Evolutionary conservation across 2,329 filamentous ascomycete species (phyloP).

Genomic region (Alternaria novae-zelandiae): DNA sequence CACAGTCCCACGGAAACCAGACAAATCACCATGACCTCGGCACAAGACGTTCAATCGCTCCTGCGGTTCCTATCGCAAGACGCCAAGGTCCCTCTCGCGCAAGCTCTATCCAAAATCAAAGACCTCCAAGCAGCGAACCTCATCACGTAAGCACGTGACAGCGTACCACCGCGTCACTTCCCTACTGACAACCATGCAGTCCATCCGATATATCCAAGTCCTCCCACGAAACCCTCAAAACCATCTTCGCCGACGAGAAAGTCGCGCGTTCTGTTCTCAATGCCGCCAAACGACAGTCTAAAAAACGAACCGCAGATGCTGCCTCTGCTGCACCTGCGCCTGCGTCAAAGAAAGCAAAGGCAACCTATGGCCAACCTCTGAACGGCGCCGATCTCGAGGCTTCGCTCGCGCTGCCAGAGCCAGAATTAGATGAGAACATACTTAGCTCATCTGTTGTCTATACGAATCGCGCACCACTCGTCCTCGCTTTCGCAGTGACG

Average conservation of each 20-base stretch:
- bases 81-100: constrained; percentile 61
- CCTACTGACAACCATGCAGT: constrained; percentile 32
- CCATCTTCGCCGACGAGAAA: constrained; percentile 60
- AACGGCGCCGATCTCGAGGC: constrained; percentile 66
- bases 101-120: constrained; percentile 62
- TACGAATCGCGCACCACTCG: constrained; percentile 82
- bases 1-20: neutral
- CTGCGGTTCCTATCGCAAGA: constrained; percentile 66
- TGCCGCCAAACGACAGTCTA: constrained; percentile 62
- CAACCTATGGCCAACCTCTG: constrained; percentile 35
- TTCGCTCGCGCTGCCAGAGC: constrained; percentile 64
- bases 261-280: constrained; percentile 62
- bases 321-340: constrained; percentile 11
- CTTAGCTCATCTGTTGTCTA: constrained; percentile 66
- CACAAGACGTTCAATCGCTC: constrained; percentile 53
- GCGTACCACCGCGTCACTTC: constrained; percentile 19
- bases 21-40: constrained; percentile 35
- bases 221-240: constrained; percentile 52
- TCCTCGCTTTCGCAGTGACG: constrained; percentile 79
- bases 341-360: constrained; percentile 46
- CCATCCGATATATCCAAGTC: constrained; percentile 58
- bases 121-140: constrained; percentile 60
- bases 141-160: constrained; percentile 56
- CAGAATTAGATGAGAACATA: constrained; percentile 63
- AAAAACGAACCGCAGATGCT: constrained; percentile 59